Evolutionary conservation across 2,329 filamentous ascomycete genomes (phyloP), one percentile per base, ranked within the genome.

Genomic region (Fusarium sp.): DNA sequence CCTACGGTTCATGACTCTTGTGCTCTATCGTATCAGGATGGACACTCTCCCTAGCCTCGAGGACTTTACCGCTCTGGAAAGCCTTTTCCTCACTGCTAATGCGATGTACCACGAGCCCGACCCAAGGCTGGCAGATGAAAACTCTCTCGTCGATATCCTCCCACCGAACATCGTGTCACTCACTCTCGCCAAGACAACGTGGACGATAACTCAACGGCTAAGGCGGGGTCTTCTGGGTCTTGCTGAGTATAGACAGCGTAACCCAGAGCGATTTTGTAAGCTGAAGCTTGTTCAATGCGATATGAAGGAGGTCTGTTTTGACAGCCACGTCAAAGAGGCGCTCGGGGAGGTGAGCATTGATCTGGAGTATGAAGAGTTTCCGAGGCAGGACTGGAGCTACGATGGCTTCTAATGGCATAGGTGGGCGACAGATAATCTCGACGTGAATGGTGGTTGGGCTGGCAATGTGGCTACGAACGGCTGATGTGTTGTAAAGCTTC

Each of bases 31-130:
- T 30, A 9, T 43, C 11, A 43, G 35, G 18, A 50, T 48, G 20
- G 54, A 61, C n/a, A 61, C 39, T 2, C 48, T 64, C 41, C 64
- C 62, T 37, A 48, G n/a, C 23, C 66, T 75, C 32, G 43, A 32
- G 39, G 23, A 4, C 23, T 75, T 76, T 25, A 9, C 32, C 18
- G 35, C n/a, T 11, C 63, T 73, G 14, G 41, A 71, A n/a, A 18
- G 54, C 27, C 59, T 76, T 5, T 66, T 73, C 23, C 32, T 75
- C 57, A 59, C 57, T 18, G 60, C 27, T 4, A 54, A 63, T 43
- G 20, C 45, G 20, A 57, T 74, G 18, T 61, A 72, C 32, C 52
- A 58, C n/a, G 30, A 20, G 14, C 54, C 23, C n/a, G 65, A 48
- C n/a, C 8, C 25, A 23, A 45, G 48, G 23, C 45, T 54, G 3